Conservation (phyloP, 495 filamentous ascomycete species). For the Astrothelium subdiscretum region DNA sequence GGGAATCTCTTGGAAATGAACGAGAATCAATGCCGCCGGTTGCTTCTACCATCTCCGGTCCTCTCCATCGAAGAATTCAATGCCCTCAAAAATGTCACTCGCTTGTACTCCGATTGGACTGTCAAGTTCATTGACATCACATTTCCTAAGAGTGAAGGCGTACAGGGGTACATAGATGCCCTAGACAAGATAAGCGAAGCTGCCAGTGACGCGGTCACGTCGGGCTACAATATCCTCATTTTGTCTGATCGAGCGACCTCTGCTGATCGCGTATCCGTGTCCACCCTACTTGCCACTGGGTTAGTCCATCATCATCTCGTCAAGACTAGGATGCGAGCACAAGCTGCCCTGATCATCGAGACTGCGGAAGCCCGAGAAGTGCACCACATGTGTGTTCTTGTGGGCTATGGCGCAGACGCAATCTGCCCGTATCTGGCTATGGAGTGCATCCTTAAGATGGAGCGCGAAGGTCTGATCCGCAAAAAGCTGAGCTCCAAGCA, state of each 20-base stretch:
- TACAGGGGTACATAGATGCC: constrained; percentile 76
- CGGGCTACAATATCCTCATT: constrained; percentile 75
- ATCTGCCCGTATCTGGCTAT: constrained; percentile 96
- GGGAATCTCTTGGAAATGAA: constrained; percentile 97
- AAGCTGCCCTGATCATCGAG: constrained; percentile 81
- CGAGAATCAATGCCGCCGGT: constrained; percentile 71
- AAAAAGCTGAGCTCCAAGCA: constrained; percentile 75
- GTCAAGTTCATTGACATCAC: constrained; percentile 94
- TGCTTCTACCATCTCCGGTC: constrained; percentile 83
- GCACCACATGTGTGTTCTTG: constrained; percentile 94
- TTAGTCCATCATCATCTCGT: constrained; percentile 97
- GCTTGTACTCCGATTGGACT: constrained; percentile 69
- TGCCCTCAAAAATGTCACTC: constrained; percentile 66
- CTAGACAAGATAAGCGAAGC: constrained; percentile 84
- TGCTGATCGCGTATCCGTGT: constrained; percentile 74
- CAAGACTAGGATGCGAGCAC: constrained; percentile 89
- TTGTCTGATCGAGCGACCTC: constrained; percentile 85
- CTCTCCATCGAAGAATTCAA: constrained; percentile 90
- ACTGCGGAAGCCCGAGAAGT: constrained; percentile 97
- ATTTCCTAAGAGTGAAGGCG: constrained; percentile 78
- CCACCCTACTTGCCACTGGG: constrained; percentile 78
- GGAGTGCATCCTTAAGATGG: constrained; percentile 98
- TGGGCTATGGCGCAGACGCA: constrained; percentile 93
- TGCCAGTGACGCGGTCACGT: constrained; percentile 73
- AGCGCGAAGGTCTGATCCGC: constrained; percentile 86